phyloP scores from a whole-genome alignment of 2,329 filamentous ascomycete species.

The Colletotrichum sp. region DNA sequence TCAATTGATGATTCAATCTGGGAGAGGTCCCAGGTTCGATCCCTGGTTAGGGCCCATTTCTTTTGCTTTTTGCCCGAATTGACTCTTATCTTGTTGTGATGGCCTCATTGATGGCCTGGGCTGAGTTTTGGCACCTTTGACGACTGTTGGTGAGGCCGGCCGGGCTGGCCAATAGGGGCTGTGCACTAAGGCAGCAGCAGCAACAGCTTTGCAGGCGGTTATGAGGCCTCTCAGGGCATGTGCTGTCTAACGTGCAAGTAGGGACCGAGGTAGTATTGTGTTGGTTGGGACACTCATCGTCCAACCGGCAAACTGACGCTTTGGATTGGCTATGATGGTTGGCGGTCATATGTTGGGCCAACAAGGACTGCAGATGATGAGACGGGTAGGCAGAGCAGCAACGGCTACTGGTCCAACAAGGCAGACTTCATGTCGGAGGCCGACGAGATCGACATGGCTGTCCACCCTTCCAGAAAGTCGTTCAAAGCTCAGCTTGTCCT shows the following conservation, averaged over 20 bases:
- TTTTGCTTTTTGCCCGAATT: neutral
- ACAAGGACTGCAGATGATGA: neutral
- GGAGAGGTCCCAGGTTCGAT: conserved; percentile 22
- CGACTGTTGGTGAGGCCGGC: neutral
- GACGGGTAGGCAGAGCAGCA: neutral
- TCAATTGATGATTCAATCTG: neutral
- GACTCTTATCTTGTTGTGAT: neutral
- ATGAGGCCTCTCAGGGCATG: neutral
- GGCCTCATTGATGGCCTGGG: neutral
- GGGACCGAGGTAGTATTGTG: neutral
- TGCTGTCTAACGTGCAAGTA: neutral
- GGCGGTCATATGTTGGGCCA: neutral
- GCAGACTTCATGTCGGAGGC: neutral
- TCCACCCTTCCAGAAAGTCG: neutral
- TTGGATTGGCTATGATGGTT: neutral
- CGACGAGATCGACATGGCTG: neutral
- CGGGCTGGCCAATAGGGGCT: neutral
- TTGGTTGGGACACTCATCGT: neutral
- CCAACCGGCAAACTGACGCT: neutral
- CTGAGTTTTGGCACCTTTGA: neutral
- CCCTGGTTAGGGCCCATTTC: conserved; percentile 15
- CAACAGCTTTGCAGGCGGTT: neutral
- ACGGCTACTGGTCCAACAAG: neutral
- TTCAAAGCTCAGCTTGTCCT: neutral
- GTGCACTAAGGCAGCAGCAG: neutral